Conservation (phyloP, 192 early-diverging fungal genomes). For the Coemansia sp. region DNA sequence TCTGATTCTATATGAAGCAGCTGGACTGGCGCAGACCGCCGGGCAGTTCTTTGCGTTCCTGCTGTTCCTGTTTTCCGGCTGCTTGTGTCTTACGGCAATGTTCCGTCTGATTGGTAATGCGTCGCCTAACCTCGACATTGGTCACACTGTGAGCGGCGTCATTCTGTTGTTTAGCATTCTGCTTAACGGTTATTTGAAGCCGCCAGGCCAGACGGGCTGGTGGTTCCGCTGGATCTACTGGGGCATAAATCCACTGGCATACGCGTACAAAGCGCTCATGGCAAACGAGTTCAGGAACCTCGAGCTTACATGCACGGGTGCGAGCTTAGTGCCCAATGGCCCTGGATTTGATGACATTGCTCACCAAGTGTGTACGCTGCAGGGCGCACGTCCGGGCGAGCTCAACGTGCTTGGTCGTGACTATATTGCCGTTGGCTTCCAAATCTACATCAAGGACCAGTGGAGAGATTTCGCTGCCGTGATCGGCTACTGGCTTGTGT, state of each 20-base stretch:
- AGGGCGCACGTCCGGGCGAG: constrained; percentile 59
- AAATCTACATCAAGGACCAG: constrained; percentile 60
- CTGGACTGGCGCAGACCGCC: constrained; percentile 53
- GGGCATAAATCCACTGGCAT: constrained; percentile 70
- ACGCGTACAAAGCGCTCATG: constrained; percentile 65
- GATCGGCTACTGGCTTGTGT: constrained; percentile 41
- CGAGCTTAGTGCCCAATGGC: constrained; percentile 55
- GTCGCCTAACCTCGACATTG: constrained; percentile 59
- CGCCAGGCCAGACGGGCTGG: constrained; percentile 55
- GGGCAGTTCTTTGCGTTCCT: constrained; percentile 61
- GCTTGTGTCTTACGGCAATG: constrained; percentile 55
- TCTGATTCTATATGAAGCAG: constrained; percentile 61
- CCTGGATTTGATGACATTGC: constrained; percentile 48
- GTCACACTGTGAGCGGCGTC: constrained; percentile 60
- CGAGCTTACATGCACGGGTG: constrained; percentile 23
- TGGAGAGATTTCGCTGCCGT: constrained; percentile 65
- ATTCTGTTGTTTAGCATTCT: constrained; percentile 59
- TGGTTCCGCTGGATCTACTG: constrained; percentile 64
- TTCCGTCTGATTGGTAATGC: constrained; percentile 61
- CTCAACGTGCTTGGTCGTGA: constrained; percentile 60
- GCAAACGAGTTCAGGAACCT: constrained; percentile 58
- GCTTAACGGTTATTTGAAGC: constrained; percentile 61
- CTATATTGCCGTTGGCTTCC: constrained; percentile 58
- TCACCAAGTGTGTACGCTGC: constrained; percentile 66
- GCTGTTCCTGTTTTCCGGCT: constrained; percentile 54